Conservation (phyloP, 2,329 filamentous ascomycete genomes). For the Ceratocystis albifundus region DNA sequence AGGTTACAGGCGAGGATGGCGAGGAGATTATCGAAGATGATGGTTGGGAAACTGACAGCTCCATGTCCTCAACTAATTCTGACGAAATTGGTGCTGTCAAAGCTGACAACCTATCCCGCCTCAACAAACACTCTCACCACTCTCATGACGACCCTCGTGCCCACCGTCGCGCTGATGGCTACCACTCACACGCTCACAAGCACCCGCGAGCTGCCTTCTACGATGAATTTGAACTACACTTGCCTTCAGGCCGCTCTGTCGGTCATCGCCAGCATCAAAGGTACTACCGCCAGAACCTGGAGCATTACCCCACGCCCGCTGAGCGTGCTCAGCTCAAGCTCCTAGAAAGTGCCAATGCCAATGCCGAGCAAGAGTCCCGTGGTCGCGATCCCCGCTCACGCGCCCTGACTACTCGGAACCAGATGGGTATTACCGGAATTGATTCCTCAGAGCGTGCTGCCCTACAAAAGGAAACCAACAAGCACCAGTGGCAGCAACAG, state of each 20-base stretch:
- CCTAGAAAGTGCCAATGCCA: slow-evolving; percentile 37
- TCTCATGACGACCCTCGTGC: slow-evolving; percentile 57
- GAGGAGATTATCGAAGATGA: slow-evolving; percentile 48
- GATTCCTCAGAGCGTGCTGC: slow-evolving; percentile 10
- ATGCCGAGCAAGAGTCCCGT: slow-evolving; percentile 24
- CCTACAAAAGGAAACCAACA: slow-evolving; percentile 17
- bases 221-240: slow-evolving; percentile 85
- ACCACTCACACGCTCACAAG: slow-evolving; percentile 73
- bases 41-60: slow-evolving; percentile 92
- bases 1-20: slow-evolving; percentile 41
- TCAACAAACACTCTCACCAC: slow-evolving; percentile 65
- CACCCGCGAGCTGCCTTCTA: slow-evolving; percentile 67
- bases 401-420: slow-evolving; percentile 14
- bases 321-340: slow-evolving; percentile 60
- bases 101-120: slow-evolving; percentile 57
- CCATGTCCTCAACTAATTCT: slow-evolving; percentile 76
- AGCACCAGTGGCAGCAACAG: slow-evolving; percentile 18
- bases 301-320: slow-evolving; percentile 65
- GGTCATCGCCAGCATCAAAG: slow-evolving; percentile 78
- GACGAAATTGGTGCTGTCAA: slow-evolving; percentile 71
- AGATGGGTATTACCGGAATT: slow-evolving; percentile 19
- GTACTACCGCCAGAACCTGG: slow-evolving; percentile 89
- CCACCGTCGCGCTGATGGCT: slow-evolving; percentile 65
- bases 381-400: slow-evolving; percentile 17
- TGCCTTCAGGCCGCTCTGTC: slow-evolving; percentile 78